Base-by-base conservation (phyloP, 768 basidiomycete species). In the Lactarius trivialis region DNA sequence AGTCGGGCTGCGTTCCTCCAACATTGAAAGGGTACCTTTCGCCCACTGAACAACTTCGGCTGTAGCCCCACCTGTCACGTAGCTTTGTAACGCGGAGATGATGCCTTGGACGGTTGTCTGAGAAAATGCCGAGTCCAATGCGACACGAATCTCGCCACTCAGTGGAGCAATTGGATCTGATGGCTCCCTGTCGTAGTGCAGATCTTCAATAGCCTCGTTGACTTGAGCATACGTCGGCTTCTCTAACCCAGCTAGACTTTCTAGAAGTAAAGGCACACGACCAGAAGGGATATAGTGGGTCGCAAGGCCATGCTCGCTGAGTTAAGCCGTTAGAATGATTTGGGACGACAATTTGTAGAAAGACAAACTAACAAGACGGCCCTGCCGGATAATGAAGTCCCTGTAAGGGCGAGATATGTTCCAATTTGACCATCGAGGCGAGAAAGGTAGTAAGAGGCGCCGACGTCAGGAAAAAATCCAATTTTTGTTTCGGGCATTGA, bases 401-500 rank as follows among this genome's bases (percentile, higher is more conserved):
- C 85, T 9, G 95, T 98, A 67, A 99, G 75, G 12, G 85, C 92
- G 48, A 98, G 83, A 76, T 96, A 99, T n/a, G 93, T 89, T 45
- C 97, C 97, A 50, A 98, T 70, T 67, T 93, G 79, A 12, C 97
- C 97, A 70, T 99, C 97, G 63, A 98, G 75, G 66, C 87, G 83
- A 39, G 93, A 86, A 55, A 99, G 77, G 77, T 93, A 95, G 76
- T 84, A 91, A 68, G 84, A 93, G 32, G 88, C 89, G 21, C 97
- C 97, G 28, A 99, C 95, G 74, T 99, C 96, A 32, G 96, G 95
- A 66, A 77, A 85, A 71, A 91, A 93, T 49, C 89, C 90, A 69
- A 94, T 93, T 69, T 89, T 90, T 14, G 91, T 93, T 77, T 99
- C 97, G 17, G 97, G 97, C 97, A 98, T 98, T 7, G 93, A 88